Conservation (phyloP, 1,284 basidiomycete genomes). For the Pterula multifida region DNA sequence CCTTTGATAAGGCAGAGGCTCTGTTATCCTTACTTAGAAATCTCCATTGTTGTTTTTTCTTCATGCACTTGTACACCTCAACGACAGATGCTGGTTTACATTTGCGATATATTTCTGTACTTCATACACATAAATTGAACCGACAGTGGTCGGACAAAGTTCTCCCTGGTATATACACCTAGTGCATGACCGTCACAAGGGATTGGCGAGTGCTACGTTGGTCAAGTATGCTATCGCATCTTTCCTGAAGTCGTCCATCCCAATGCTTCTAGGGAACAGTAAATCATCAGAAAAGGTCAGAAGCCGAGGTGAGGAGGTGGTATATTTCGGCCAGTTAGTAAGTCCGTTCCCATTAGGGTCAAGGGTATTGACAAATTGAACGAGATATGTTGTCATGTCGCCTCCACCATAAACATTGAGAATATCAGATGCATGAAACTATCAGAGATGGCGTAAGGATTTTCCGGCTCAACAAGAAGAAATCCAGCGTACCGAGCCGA, state of each 20-base stretch:
- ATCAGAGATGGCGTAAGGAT: background rate
- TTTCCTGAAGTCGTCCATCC: slow-evolving; percentile 29
- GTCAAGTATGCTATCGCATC: slow-evolving; percentile 28
- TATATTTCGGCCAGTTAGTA: slow-evolving; percentile 39
- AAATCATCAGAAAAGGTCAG: slow-evolving; percentile 33
- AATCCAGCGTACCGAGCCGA: slow-evolving; percentile 28
- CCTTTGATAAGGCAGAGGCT: too few relatives aligned
- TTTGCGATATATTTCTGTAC: too few relatives aligned
- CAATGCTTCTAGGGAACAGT: slow-evolving; percentile 18
- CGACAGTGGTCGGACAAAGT: too few relatives aligned
- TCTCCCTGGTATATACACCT: background rate
- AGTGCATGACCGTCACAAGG: slow-evolving; percentile 18
- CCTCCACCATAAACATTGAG: slow-evolving; percentile 23
- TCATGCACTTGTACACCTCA: too few relatives aligned
- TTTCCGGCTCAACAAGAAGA: slow-evolving; percentile 9
- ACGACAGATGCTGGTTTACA: too few relatives aligned
- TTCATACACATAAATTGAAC: too few relatives aligned
- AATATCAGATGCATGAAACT: slow-evolving; percentile 28
- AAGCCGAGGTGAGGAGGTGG: slow-evolving; percentile 22
- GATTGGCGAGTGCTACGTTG: slow-evolving; percentile 23
- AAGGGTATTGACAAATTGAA: slow-evolving; percentile 28
- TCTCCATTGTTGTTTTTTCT: too few relatives aligned
- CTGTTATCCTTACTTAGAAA: too few relatives aligned
- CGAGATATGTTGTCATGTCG: slow-evolving; percentile 28
- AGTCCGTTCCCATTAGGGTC: slow-evolving; percentile 33